Percentiles rank a stretch among this genome's conserved stretches.
These are phyloP conservation scores for Pleurotus tuber-regium DNA, from an alignment of 768 basidiomycete species.

Conservation along the genomic window DNA sequence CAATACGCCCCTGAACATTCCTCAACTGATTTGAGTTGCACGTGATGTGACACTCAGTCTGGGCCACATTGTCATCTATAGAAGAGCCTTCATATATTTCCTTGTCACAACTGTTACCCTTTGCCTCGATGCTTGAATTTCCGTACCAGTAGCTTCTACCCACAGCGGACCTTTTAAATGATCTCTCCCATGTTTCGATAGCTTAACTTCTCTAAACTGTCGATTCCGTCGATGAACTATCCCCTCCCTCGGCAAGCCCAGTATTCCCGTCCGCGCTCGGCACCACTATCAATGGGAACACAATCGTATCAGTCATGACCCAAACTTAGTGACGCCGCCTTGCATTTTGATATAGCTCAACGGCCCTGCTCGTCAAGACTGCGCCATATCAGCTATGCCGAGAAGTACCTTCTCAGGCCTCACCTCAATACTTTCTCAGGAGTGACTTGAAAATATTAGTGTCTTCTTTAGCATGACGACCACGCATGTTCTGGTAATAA, in stretches of 20 bases:
- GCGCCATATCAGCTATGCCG: neutral
- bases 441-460: neutral
- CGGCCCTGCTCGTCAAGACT: neutral
- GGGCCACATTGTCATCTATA: too few relatives aligned
- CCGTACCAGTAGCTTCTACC: neutral
- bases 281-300: neutral
- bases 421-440: neutral
- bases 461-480: constrained; percentile 7
- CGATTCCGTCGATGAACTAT: too few relatives aligned
- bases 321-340: neutral
- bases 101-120: too few relatives aligned
- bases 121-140: neutral
- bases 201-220: too few relatives aligned
- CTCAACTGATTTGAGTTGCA: neutral
- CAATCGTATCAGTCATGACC: neutral
- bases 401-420: too few relatives aligned
- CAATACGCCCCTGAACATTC: neutral
- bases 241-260: neutral
- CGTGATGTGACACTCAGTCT: neutral
- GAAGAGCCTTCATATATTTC: too few relatives aligned
- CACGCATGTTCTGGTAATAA: constrained; percentile 1
- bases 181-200: too few relatives aligned
- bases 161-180: neutral
- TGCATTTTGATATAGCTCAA: neutral
- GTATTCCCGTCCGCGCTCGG: neutral